These are phyloP conservation scores for Rhododendron vialii DNA, from an alignment of 148 eudicot species.

Conservation along the genomic window DNA sequence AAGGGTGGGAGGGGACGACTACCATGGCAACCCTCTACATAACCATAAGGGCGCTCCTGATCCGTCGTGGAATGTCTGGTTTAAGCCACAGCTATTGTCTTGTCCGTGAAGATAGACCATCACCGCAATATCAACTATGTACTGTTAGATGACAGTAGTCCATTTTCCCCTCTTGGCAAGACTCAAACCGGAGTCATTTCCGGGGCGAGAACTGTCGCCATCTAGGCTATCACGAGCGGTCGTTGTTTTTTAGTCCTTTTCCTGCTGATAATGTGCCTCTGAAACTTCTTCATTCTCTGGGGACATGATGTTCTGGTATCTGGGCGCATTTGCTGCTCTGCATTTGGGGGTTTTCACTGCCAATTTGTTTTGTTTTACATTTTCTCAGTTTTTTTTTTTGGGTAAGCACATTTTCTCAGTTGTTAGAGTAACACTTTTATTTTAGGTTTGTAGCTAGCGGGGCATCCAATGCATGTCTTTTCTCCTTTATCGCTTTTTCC, in stretches of 20 bases:
- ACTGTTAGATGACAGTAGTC: too few relatives aligned
- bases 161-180: too few relatives aligned
- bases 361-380: neutral
- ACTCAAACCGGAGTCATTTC: too few relatives aligned
- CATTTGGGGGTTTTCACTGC: neutral
- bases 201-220: too few relatives aligned
- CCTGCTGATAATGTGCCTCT: neutral
- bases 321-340: neutral
- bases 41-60: too few relatives aligned
- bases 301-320: neutral
- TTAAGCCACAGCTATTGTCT: too few relatives aligned
- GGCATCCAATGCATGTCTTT: slow-evolving; percentile 19
- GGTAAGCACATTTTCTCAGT: neutral
- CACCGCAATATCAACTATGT: too few relatives aligned
- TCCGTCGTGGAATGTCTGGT: accelerated
- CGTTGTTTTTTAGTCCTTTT: neutral
- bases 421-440: neutral
- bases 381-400: too few relatives aligned
- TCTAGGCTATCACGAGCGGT: too few relatives aligned
- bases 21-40: too few relatives aligned
- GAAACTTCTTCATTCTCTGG: neutral
- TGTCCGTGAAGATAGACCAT: too few relatives aligned
- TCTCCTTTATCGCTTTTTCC: neutral
- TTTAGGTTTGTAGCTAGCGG: neutral
- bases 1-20: too few relatives aligned